Percentiles rank a stretch among this genome's conserved stretches.
Evolutionary conservation across 2,329 filamentous ascomycete genomes (phyloP).

Genomic region (Coniochaeta sp.): DNA sequence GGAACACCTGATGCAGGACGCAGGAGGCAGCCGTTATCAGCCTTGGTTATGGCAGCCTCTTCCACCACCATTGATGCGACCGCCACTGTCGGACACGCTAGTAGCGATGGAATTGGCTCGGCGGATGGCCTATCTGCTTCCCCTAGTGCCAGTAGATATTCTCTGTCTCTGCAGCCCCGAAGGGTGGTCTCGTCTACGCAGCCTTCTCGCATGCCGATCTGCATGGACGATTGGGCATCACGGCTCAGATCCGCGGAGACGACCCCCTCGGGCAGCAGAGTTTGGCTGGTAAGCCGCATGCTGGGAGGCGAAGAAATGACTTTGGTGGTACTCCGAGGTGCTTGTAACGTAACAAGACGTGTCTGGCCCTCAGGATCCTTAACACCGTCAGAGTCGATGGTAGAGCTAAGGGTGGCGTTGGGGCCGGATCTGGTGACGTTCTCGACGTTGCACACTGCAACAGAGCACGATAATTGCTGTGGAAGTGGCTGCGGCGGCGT

Average conservation of each 20-base stretch:
- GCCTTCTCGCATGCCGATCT: constrained; percentile 7
- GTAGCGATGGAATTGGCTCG: not conserved
- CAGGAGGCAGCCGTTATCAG: not conserved
- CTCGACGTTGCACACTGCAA: not conserved
- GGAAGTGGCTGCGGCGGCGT: not conserved
- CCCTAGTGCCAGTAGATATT: not conserved
- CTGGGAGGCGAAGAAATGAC: not conserved
- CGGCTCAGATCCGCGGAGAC: not conserved
- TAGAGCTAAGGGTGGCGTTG: not conserved
- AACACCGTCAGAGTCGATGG: not conserved
- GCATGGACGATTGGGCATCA: constrained; percentile 14
- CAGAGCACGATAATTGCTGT: not conserved
- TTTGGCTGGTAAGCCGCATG: not conserved
- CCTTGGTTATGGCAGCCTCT: not conserved
- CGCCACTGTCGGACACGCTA: not conserved
- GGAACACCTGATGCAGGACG: not conserved
- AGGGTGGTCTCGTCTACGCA: not conserved
- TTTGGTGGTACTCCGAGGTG: not conserved
- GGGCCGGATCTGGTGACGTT: not conserved
- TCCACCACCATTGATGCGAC: not conserved
- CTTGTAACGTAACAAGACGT: not conserved
- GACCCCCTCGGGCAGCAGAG: not conserved
- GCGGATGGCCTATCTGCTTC: not conserved
- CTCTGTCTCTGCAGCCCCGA: no score
- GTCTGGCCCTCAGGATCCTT: not conserved